Base-by-base conservation (phyloP, 2,329 filamentous ascomycete genomes). In the Paecilomyces variotii region DNA sequence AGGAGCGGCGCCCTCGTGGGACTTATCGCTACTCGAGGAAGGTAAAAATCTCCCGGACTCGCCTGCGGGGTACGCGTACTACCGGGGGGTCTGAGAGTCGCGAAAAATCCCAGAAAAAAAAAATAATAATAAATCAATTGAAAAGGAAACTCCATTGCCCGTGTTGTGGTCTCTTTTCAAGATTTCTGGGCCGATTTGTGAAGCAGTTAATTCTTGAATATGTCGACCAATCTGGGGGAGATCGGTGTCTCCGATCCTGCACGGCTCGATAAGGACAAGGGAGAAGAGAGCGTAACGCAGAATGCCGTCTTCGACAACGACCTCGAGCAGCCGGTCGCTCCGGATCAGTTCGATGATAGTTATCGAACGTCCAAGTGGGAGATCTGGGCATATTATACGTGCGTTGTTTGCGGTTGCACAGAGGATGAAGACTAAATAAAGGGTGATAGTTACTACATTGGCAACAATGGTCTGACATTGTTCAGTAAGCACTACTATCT, bases 391-490 rank as follows among this genome's bases (percentile, higher is more conserved):
- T 84, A 83, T 67, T 84, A 83, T 68, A 70, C 73, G 70, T 77
- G 70, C 60, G 75, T 74, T 53, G 39, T 56, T 56, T 27, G 58
- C 53, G 53, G 53, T 58, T 30, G 49, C 28, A 9, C 50, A 39
- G 39, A 51, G 49, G 32, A n/a, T 34, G 39, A 51, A 64, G 60
- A 56, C 32, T 53, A 64, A 65, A 63, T 67, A 68, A 55, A 59
- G 61, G 27, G 64, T 65, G 54, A 68, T 61, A 75, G 75, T 60
- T 87, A 87, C 71, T 88, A 88, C 67, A 80, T 87, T 56, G 86
- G 86, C 53, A 83, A 86, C 67, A 88, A 88, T 69, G 85, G 85
- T 4, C 79, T 80, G 61, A 80, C 79, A 7, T 75, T 82, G 55
- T 87, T 86, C 79, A 87, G 73, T 75, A 60, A 54, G 69, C 53